phyloP scores from a whole-genome alignment of 805 yeast genomes.

The Yamadazyma phyllophila region DNA sequence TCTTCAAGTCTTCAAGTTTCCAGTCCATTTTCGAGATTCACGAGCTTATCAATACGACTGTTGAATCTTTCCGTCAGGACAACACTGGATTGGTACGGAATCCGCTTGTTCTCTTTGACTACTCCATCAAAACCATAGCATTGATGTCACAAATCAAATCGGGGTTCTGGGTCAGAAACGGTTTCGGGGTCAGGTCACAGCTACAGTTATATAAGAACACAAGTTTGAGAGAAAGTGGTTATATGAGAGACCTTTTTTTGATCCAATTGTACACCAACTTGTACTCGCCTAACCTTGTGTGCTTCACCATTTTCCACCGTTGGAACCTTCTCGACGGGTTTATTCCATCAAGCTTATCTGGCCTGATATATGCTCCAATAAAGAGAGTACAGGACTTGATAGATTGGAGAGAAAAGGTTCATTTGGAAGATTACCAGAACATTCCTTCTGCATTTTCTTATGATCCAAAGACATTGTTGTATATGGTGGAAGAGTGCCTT shows the following conservation, averaged over 20 bases:
- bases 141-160: slow-evolving; percentile 79
- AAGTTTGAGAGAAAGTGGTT: slow-evolving; percentile 81
- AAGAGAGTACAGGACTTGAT: neutral
- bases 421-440: neutral
- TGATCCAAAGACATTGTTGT: slow-evolving; percentile 50
- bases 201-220: slow-evolving; percentile 74
- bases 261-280: slow-evolving; percentile 60
- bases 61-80: slow-evolving; percentile 8
- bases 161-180: slow-evolving; percentile 95
- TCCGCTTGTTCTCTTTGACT: slow-evolving; percentile 52
- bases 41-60: slow-evolving; percentile 1
- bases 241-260: slow-evolving; percentile 70
- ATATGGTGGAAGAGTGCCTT: slow-evolving; percentile 78
- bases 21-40: slow-evolving; percentile 21
- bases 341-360: slow-evolving; percentile 11
- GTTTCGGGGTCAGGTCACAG: slow-evolving; percentile 76
- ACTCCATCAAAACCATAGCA: slow-evolving; percentile 74
- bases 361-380: neutral
- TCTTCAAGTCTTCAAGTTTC: slow-evolving; percentile 53
- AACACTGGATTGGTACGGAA: slow-evolving; percentile 9
- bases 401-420: neutral
- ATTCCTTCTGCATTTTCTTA: slow-evolving; percentile 17
- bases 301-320: slow-evolving; percentile 58
- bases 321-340: slow-evolving; percentile 58
- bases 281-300: slow-evolving; percentile 51